Percentiles rank a stretch among this genome's conserved stretches.
These are phyloP conservation scores for Dioscorea dumetorum DNA, from an alignment of 106 monocot species.

Conservation along the genomic window DNA sequence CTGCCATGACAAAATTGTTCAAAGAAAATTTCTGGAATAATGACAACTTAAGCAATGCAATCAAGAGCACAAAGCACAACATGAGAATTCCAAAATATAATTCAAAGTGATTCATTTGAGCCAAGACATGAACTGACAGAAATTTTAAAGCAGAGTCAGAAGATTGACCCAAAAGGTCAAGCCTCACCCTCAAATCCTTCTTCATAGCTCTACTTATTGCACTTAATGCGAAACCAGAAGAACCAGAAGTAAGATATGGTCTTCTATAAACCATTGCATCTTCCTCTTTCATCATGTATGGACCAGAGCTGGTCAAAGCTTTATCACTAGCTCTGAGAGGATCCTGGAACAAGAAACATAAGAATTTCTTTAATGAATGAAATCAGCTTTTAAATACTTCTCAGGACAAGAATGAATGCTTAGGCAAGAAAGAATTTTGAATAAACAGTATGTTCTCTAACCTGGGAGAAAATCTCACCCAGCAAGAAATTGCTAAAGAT, in stretches of 20 bases:
- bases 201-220: slow-evolving; percentile 87
- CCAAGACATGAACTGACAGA: no score
- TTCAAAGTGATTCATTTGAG: no score
- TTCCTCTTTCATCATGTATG: slow-evolving; percentile 94
- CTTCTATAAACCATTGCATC: slow-evolving; percentile 99
- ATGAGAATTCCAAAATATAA: no score
- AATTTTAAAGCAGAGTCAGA: no score
- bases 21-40: not conserved
- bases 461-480: slow-evolving; percentile 98
- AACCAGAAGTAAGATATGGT: slow-evolving; percentile 94
- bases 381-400: no score
- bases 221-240: slow-evolving; percentile 96
- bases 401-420: no score
- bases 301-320: slow-evolving; percentile 74
- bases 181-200: slow-evolving; percentile 67
- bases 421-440: no score
- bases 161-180: no score
- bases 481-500: slow-evolving; percentile 86
- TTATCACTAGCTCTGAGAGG: slow-evolving; percentile 98
- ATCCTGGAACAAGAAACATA: slow-evolving; percentile 40
- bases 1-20: slow-evolving; percentile 11
- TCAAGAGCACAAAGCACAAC: no score
- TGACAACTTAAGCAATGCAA: no score
- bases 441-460: slow-evolving; percentile 15
- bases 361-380: not conserved